Conservation (phyloP, 73 alveolate genomes). For the Tetrahymena thermophila region DNA sequence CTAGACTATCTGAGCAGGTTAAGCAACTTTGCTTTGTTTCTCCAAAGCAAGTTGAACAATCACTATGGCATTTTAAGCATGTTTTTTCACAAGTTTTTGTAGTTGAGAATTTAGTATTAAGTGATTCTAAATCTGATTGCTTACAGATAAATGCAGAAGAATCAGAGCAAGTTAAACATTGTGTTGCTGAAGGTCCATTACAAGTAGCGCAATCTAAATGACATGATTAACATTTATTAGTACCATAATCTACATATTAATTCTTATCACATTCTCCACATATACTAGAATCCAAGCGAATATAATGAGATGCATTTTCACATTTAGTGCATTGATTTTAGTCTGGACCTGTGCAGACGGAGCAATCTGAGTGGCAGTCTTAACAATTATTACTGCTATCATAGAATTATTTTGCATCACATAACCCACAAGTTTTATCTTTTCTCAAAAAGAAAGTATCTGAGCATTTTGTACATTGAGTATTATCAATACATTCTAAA, state of each 20-base stretch:
- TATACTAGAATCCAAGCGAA: neutral
- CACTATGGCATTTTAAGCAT: neutral
- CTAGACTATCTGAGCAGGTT: neutral
- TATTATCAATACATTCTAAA: neutral
- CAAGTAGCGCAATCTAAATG: neutral
- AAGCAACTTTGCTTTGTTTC: neutral
- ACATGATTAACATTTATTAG: neutral
- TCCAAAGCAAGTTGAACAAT: neutral
- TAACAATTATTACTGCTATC: neutral
- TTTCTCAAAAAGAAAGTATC: neutral
- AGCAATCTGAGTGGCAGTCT: neutral
- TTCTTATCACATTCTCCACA: neutral
- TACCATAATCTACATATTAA: neutral
- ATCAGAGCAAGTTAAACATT: neutral
- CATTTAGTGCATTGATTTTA: neutral
- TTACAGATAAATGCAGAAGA: neutral
- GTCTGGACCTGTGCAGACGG: neutral
- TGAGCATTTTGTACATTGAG: neutral
- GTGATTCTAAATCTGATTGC: neutral
- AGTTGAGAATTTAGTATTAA: neutral
- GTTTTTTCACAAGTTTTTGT: neutral
- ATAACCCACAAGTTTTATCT: neutral
- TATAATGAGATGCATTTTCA: neutral
- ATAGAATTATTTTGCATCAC: neutral
- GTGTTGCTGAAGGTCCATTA: neutral